Evolutionary conservation across 176 grass and related monocot species (phyloP), one percentile per base, ranked within the genome.

Genomic region (Ensete glaucum): DNA sequence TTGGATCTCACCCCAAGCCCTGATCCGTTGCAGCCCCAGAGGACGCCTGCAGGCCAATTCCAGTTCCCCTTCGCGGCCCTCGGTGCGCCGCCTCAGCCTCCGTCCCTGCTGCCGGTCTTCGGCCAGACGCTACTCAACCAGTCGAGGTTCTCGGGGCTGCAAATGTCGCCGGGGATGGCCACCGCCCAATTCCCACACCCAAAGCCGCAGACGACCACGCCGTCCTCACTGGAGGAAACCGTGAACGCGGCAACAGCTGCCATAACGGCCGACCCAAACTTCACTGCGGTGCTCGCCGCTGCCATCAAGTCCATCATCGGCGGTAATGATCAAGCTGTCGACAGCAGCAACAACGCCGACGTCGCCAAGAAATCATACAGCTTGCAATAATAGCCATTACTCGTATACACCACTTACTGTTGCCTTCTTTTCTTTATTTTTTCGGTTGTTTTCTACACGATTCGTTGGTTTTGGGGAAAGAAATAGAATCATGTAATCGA

Each of bases 271-370:
- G 94, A 97, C 76, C 94, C 94, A 0, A 97, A 93, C 80, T 97
- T 97, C 88, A 97, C 88, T 1, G 72, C 87, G 21, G 94, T 87
- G 1, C 85, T 97, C 12, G 90, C 94, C 1, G 88, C 90, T 2
- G 94, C 94, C 71, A 97, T 97, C 82, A 80, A 84, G 48, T 97
- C 94, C 11, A 88, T 97, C 62, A 91, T 97, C 16, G 85, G 85
- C 23, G 83, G 85, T 0, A 82, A 75, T 17, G 81, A 87, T 22
- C 60, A 79, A 70, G 76, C 71, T 0, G 82, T 60, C 68, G 71
- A 67, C n/a, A 76, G 20, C 58, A 75, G 9, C 75, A 48, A 26
- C 50, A 80, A 52, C 60, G 71, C 52, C 29, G 74, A 69, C 63
- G 4, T 26, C 12, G 82, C 11, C 27, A 19, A 82, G 71, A 78